Base-by-base conservation (phyloP, 2,329 filamentous ascomycete species). In the Diaporthe sp. region DNA sequence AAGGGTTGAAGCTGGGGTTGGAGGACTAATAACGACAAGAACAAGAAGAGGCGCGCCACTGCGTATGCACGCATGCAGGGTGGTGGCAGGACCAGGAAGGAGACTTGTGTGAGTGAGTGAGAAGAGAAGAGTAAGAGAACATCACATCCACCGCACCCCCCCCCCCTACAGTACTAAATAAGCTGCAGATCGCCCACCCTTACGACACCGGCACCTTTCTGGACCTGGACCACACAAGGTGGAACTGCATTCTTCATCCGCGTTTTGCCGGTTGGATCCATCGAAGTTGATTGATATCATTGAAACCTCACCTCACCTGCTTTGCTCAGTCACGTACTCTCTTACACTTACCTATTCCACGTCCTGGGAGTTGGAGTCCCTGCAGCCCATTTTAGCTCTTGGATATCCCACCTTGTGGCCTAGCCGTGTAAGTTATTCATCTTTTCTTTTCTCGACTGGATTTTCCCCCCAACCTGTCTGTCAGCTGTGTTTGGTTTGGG, bases 171-270 rank as follows among this genome's bases (percentile, higher is more conserved):
- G 25, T 45, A 64, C 58, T 61, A 60, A 61, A 71, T 71, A 71
- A 71, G 69, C 57, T 71, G 69, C 69, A 71, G 69, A 52, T 61
- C 69, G 69, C 69, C 69, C 69, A 71, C 69, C 69, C 45, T 40
- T 60, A 52, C 30, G 30, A 35, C 22, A 50, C 61, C 45, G 30
- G 47, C 45, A 52, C 30, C 42, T 50, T 45, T 50, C 45, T 52
- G 42, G 69, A 38, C 68, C 69, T 52, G 33, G 57, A n/a, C 69
- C 69, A 33, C 69, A 40, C 55, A 52, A 52, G 69, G 69, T 54
- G 69, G 28, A 52, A 71, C 52, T 70, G 38, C 28, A 70, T 22
- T 45, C 68, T 58, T 58, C 69, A 71, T 54, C 69, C 69, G 69
- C 50, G 45, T 61, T 19, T 52, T 71, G 69, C 69, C 69, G 69